Conservation (phyloP, 768 basidiomycete species). For the Tylopilus plumbeoviolaceoides region DNA sequence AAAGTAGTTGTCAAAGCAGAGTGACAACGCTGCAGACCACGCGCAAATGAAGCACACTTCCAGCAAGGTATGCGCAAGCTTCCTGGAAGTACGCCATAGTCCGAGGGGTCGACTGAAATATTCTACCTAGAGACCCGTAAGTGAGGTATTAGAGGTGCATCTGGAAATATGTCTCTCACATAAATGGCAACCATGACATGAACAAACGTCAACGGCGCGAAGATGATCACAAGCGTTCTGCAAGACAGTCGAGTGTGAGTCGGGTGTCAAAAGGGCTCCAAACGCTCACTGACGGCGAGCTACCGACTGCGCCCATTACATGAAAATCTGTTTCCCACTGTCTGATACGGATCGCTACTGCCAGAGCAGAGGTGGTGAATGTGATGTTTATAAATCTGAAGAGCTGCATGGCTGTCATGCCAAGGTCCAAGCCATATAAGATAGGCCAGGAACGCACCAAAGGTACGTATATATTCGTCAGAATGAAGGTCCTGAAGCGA, state of each 20-base stretch:
- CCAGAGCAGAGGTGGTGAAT: constrained; percentile 76
- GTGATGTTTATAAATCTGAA: constrained; percentile 83
- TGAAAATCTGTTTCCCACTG: constrained; percentile 45
- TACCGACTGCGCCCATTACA: constrained; percentile 71
- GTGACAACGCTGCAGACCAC: constrained; percentile 88
- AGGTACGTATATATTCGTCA: constrained; percentile 75
- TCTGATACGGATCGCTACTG: constrained; percentile 73
- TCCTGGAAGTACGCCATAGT: constrained; percentile 86
- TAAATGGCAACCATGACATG: constrained; percentile 87
- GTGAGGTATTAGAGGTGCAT: constrained; percentile 10
- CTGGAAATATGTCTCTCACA: constrained; percentile 43
- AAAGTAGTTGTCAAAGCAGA: constrained; percentile 90
- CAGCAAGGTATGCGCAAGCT: constrained; percentile 80
- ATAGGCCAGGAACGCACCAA: constrained; percentile 46
- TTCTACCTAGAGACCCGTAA: constrained; percentile 57
- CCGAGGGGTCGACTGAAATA: constrained; percentile 91
- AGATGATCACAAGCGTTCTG: constrained; percentile 81
- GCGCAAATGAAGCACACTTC: constrained; percentile 90
- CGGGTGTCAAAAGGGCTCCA: neutral
- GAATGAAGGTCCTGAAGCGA: constrained; percentile 58
- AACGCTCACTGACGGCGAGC: constrained; percentile 62
- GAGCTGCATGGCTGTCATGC: constrained; percentile 43
- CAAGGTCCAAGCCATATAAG: neutral
- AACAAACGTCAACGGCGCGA: constrained; percentile 75
- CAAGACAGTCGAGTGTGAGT: neutral